phyloP scores from a whole-genome alignment of 192 early-diverging fungal species.

The Backusella mclennaniae region DNA sequence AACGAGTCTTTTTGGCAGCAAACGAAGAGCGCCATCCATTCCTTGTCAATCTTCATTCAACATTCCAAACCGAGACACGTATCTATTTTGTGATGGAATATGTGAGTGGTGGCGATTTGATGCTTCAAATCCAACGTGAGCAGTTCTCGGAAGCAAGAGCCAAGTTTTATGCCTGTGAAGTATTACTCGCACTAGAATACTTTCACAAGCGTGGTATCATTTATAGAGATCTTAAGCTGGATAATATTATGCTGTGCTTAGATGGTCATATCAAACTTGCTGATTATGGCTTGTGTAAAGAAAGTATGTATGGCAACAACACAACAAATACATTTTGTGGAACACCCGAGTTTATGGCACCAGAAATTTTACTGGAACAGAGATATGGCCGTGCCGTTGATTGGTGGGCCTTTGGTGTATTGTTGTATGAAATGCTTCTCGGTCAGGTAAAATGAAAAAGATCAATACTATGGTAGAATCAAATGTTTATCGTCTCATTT shows the following conservation, averaged over 20 bases:
- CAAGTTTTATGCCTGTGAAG: constrained; percentile 92
- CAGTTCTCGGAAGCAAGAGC: constrained; percentile 90
- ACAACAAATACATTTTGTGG: constrained; percentile 83
- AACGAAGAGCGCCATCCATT: constrained; percentile 93
- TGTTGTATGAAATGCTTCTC: constrained; percentile 67
- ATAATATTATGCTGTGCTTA: constrained; percentile 75
- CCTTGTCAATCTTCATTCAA: constrained; percentile 93
- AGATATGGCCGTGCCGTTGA: constrained; percentile 79
- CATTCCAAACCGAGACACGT: constrained; percentile 92
- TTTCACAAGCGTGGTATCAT: constrained; percentile 93
- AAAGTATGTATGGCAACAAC: constrained; percentile 62
- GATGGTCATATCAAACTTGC: constrained; percentile 85
- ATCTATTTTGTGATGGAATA: constrained; percentile 99
- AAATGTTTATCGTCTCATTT: not conserved
- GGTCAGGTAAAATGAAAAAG: constrained; percentile 46
- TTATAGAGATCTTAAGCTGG: constrained; percentile 84
- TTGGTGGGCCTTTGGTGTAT: constrained; percentile 77
- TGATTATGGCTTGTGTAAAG: constrained; percentile 87
- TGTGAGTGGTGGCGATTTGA: constrained; percentile 94
- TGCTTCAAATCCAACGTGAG: constrained; percentile 95
- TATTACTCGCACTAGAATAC: constrained; percentile 91
- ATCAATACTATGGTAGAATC: not conserved
- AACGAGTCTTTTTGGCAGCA: constrained; percentile 90
- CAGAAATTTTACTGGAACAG: constrained; percentile 77
- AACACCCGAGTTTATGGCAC: constrained; percentile 89